Percentiles rank a stretch among this genome's conserved stretches.
These are phyloP conservation scores for Kodamaea kakaduensis DNA, from an alignment of 805 yeast genomes.

Conservation along the genomic window DNA sequence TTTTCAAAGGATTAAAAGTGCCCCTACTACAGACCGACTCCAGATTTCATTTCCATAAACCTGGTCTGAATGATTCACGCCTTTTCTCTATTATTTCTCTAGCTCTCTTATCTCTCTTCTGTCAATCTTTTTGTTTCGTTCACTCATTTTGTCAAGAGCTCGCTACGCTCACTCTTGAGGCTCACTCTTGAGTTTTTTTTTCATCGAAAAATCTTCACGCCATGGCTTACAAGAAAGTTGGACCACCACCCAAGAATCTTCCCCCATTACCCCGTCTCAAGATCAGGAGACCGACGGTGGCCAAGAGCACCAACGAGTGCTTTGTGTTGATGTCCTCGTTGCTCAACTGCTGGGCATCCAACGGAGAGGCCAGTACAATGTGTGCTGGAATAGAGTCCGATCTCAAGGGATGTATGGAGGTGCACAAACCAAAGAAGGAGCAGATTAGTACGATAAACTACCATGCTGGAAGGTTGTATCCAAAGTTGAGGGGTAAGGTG, in stretches of 20 bases:
- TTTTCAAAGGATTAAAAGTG: too few relatives aligned
- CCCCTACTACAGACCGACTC: too few relatives aligned
- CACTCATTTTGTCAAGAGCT: too few relatives aligned
- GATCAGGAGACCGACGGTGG: conserved; percentile 60
- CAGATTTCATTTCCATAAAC: too few relatives aligned
- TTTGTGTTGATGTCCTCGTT: conserved; percentile 77
- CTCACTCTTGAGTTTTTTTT: too few relatives aligned
- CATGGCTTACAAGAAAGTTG: conserved; percentile 44
- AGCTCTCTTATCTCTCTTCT: too few relatives aligned
- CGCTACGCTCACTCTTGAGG: too few relatives aligned
- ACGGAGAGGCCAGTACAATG: conserved; percentile 72
- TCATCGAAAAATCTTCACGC: conserved; percentile 9
- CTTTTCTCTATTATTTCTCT: too few relatives aligned
- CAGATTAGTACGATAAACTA: conserved; percentile 47
- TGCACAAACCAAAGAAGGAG: conserved; percentile 36
- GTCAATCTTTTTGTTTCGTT: too few relatives aligned
- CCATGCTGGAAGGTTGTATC: conserved; percentile 53
- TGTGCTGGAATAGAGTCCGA: conserved; percentile 67
- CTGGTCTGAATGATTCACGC: too few relatives aligned
- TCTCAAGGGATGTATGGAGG: conserved; percentile 70
- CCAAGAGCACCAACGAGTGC: conserved; percentile 65
- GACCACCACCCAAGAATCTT: conserved; percentile 36
- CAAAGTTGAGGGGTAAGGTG: conserved; percentile 47
- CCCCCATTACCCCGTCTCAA: conserved; percentile 75
- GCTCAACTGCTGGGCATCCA: conserved; percentile 94